Evolutionary conservation across 78 protist genomes (phyloP), one percentile per base, ranked within the genome.

Genomic region (Cavenderia fasciculata): DNA sequence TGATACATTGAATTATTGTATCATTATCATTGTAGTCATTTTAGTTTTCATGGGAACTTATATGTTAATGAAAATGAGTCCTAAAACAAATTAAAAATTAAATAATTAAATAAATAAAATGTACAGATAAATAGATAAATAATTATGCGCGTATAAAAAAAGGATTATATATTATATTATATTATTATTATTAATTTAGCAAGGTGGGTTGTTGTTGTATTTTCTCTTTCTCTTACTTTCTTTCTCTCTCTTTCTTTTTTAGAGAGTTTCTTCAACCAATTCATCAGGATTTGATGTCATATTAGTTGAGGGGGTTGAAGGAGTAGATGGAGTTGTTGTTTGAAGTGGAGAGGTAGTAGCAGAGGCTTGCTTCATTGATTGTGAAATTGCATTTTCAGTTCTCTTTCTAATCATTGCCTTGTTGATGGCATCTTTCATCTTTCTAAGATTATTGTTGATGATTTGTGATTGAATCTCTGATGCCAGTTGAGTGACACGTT

Each of bases 381-480:
- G 56, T 43, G 90, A 82, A 31, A 82, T 82, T 1, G 78, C 90
- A 38, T 56, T 78, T n/a, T 82, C 90, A 68, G 38, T 68, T 51
- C 90, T 31, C 36, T 82, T 65, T 69, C 90, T 65, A 3, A 52
- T 34, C 6, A 65, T 74, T 14, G 76, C 79, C 36, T 82, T 65
- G 65, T 82, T 82, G 31, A 82, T 82, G 1, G 65, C 71, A 68
- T 82, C 90, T 31, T 69, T 82, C 78, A 82, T 68, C 61, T 82
- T 82, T 68, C 90, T 68, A 3, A 82, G 29, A 57, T 82, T 82
- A 31, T 82, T 82, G 38, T 82, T 65, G 40, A 82, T 82, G 62
- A 82, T 82, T 57, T 82, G 90, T 23, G 90, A 65, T 68, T 82
- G 90, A 56, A 82, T 82, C 21, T 82, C 90, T 18, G 90, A 65